Conservation (phyloP, 768 basidiomycete genomes). For the Pulveroboletus sp. region DNA sequence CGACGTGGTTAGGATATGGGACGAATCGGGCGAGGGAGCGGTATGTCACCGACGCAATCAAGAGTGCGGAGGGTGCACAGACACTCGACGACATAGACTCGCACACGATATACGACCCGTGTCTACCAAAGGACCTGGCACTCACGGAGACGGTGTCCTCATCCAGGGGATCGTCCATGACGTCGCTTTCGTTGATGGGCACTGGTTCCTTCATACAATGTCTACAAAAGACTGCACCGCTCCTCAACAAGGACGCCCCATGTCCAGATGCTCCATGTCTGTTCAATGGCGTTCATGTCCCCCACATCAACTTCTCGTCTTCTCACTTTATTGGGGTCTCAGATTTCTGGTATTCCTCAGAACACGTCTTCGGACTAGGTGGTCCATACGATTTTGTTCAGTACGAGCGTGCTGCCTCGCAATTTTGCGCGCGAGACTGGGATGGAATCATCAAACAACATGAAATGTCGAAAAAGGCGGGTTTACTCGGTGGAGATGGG, state of each 20-base stretch:
- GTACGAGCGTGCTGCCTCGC: conserved; percentile 87
- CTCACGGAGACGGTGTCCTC: conserved; percentile 56
- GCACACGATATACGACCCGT: conserved; percentile 73
- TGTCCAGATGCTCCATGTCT: conserved; percentile 85
- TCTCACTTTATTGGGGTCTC: conserved; percentile 96
- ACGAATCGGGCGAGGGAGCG: conserved; percentile 96
- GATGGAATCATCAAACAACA: conserved; percentile 65
- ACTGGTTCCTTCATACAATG: conserved; percentile 91
- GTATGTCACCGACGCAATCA: conserved; percentile 70
- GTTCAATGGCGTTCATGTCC: conserved; percentile 92
- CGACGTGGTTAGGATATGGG: conserved; percentile 97
- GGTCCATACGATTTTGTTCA: conserved; percentile 95
- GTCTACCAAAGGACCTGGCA: conserved; percentile 73
- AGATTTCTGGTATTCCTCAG: conserved; percentile 99
- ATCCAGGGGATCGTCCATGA: conserved; percentile 32
- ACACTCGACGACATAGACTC: conserved; percentile 13
- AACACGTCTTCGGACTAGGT: conserved; percentile 92
- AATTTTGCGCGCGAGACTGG: conserved; percentile 85
- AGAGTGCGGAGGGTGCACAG: conserved; percentile 45
- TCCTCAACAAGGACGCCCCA: conserved; percentile 80
- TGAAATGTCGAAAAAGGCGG: conserved; percentile 44
- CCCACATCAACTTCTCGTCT: conserved; percentile 88
- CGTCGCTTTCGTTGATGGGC: conserved; percentile 64
- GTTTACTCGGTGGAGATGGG: conserved; percentile 54
- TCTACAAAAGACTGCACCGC: conserved; percentile 59